These are phyloP conservation scores for Coelastrella sp. DNA, from an alignment of 139 green algal genomes.

Conservation along the genomic window DNA sequence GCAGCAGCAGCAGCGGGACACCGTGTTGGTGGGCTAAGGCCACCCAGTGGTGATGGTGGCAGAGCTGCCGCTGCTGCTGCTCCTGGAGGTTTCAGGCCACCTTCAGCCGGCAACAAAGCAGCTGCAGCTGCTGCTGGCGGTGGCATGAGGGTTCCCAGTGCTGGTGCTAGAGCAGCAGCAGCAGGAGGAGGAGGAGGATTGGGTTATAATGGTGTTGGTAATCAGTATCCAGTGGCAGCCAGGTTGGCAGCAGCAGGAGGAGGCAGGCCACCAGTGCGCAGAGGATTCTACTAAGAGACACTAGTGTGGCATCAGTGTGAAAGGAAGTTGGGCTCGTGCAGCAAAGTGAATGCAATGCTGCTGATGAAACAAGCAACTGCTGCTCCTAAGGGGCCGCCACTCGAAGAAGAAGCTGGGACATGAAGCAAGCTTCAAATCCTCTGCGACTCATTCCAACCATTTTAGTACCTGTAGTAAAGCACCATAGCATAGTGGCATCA, in stretches of 20 bases:
- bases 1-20: conserved; percentile 3
- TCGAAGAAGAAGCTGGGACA: too few species aligned
- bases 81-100: neutral
- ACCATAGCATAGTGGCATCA: too few species aligned
- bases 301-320: neutral
- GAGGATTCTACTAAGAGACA: conserved; percentile 1
- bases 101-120: neutral
- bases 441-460: too few species aligned
- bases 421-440: too few species aligned
- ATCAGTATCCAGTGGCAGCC: neutral
- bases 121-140: neutral
- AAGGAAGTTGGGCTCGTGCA: too few species aligned
- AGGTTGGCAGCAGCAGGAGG: neutral
- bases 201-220: too few species aligned
- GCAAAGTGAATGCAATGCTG: too few species aligned
- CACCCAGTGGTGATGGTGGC: neutral
- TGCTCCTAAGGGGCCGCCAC: too few species aligned
- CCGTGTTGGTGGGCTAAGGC: neutral
- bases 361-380: too few species aligned
- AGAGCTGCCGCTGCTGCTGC: neutral
- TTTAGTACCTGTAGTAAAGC: too few species aligned
- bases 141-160: neutral
- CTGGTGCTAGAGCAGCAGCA: neutral
- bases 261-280: neutral
- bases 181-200: neutral